Base-by-base conservation (phyloP, 2,329 filamentous ascomycete genomes). In the Aspergillus sp. region DNA sequence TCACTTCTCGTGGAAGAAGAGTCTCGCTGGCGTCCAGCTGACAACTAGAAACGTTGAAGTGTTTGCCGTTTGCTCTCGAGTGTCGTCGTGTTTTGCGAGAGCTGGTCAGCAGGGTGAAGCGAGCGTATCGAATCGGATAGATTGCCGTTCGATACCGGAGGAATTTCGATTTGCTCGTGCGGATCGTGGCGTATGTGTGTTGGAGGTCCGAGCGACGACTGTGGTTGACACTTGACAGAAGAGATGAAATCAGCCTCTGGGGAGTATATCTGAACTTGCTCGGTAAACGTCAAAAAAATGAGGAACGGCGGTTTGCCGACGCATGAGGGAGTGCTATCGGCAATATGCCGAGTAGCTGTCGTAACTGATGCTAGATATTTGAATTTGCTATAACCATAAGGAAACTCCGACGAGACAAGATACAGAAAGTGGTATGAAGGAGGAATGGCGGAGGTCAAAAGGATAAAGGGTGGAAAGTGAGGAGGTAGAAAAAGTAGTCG, bases 381-480 rank as follows among this genome's bases (percentile, higher is more conserved):
- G 70, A 64, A 72, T 72, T 74, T 66, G 69, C 72, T 74, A 72
- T 66, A 64, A 68, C 69, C 72, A 71, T 70, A 71, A 66, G 65
- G 61, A 68, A 67, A 66, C 55, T 63, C 69, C 68, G 66, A 74
- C 71, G 69, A 68, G 74, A 61, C 67, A 72, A 72, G 67, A 68
- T 73, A 74, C 70, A 74, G 59, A 66, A 68, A 65, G 64, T 67
- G 60, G 66, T 67, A 69, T 66, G 64, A 66, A 65, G 57, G 43
- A 61, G 48, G 54, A 62, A 64, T 63, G 68, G 68, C 64, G 57
- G 67, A 11, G 15, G 13, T 57, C 49, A 65, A 65, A 67, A 56
- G 64, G 57, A 64, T 59, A 48, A 65, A 64, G 49, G 52, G 63
- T 56, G 62, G 50, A 66, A 63, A 46, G 66, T 58, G 45, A 61